Conservation (phyloP, 805 yeast genomes). For the Metschnikowia henanensis region DNA sequence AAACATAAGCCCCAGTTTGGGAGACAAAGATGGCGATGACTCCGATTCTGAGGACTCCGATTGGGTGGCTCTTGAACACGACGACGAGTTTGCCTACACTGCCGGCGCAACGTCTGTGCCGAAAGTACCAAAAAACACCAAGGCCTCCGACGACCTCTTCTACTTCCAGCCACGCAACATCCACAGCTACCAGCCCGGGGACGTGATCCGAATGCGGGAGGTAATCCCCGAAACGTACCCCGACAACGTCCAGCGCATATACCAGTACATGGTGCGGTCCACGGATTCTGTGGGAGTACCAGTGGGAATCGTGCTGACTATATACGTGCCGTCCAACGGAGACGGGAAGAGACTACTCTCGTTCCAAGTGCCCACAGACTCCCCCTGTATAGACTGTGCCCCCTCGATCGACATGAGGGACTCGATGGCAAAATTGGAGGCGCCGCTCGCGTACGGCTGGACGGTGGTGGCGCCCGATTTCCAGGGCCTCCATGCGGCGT, state of each 20-base stretch:
- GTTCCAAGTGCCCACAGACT: slow-evolving; percentile 24
- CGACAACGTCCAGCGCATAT: slow-evolving; percentile 12
- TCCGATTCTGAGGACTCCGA: too few relatives aligned
- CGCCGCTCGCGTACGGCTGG: slow-evolving; percentile 28
- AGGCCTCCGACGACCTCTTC: slow-evolving; percentile 13
- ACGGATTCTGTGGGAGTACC: slow-evolving; percentile 22
- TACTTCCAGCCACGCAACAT: slow-evolving; percentile 10
- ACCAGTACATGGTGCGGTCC: slow-evolving; percentile 26
- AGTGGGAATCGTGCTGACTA: slow-evolving; percentile 23
- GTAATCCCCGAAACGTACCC: slow-evolving; percentile 5
- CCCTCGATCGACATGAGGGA: slow-evolving; percentile 22
- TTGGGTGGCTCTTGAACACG: slow-evolving; percentile 3
- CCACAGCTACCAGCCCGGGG: slow-evolving; percentile 5
- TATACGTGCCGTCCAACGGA: slow-evolving; percentile 21
- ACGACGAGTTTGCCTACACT: slow-evolving; percentile 1
- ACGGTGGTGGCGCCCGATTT: slow-evolving; percentile 35
- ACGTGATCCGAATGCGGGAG: slow-evolving; percentile 8
- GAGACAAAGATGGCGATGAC: too few relatives aligned
- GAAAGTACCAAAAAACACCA: slow-evolving; percentile 3
- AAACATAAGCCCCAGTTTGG: too few relatives aligned
- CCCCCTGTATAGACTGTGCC: slow-evolving; percentile 20
- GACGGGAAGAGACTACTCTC: slow-evolving; percentile 21
- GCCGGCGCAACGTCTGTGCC: not conserved
- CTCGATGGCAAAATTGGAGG: too few relatives aligned
- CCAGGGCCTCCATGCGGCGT: slow-evolving; percentile 33